Base-by-base conservation (phyloP, 352 stramenopile species). In the Pythium chondricola region DNA sequence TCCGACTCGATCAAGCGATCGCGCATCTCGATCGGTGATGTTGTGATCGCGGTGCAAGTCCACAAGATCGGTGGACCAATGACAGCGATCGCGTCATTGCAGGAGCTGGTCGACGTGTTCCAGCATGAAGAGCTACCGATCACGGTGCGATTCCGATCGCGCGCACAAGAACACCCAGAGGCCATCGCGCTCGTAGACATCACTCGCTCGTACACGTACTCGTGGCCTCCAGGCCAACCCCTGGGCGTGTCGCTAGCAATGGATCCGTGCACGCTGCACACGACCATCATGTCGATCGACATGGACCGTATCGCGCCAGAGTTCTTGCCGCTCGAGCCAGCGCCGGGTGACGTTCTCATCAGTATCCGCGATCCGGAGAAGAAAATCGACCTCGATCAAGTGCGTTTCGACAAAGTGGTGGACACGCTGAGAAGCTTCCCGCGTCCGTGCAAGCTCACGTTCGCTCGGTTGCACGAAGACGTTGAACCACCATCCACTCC, bases 201-300 rank as follows among this genome's bases (percentile, higher is more conserved):
- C 25, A 60, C 49, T 18, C 49, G 45, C 43, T 74, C 38, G 11
- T 86, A 85, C 63, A 69, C 60, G 38, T 84, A 86, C 50, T 62
- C 49, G 41, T 89, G 78, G 78, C 56, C 61, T 3, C 39, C 66
- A 7, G 50, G 72, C 48, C 50, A 61, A 32, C 61, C 77, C 0
- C 60, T 92, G 10, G 81, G 81, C 30, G 67, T 92, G 30, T 88
- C 81, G 16, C 59, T 92, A 8, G 75, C 75, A 3, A 88, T 88
- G 74, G 77, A 92, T 42, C 81, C 81, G 48, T 86, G 74, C 41
- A 69, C 77, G 18, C 48, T 92, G 13, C 72, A 88, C 57, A 76
- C 77, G 6, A 67, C 68, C 37, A 81, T 92, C 58, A 88, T 75
- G 33, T 58, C 49, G 1, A 71, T 91, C 43, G 74, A 91, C 43